A percentile compares a stretch with the other conserved stretches of the same genome.
These are phyloP conservation scores for Ascomycota sp. DNA, from an alignment of 2,329 filamentous ascomycete genomes.

Conservation along the genomic window DNA sequence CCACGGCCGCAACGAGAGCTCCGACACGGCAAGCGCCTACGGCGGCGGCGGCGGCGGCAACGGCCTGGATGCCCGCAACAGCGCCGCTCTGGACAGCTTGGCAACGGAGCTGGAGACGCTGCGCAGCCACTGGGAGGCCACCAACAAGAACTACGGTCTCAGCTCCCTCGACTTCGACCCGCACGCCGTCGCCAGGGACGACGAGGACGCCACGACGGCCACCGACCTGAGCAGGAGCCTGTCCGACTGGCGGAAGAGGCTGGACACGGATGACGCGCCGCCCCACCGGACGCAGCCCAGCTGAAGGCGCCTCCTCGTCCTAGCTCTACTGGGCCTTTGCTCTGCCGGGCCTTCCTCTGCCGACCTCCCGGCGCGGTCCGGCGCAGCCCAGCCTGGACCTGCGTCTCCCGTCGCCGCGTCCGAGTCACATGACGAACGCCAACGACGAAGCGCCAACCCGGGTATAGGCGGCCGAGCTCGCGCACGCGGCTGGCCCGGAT, in stretches of 20 bases:
- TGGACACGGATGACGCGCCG: slow-evolving; percentile 35
- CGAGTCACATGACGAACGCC: no score
- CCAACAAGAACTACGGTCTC: slow-evolving; percentile 83
- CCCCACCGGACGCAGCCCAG: slow-evolving; percentile 10
- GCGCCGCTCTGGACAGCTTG: slow-evolving; percentile 65
- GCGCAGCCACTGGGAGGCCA: slow-evolving; percentile 83
- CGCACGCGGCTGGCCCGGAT: no score
- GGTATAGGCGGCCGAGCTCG: no score
- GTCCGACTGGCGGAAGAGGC: slow-evolving; percentile 59
- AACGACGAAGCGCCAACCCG: no score
- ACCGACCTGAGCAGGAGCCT: slow-evolving; percentile 48
- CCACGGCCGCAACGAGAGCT: slow-evolving; percentile 32
- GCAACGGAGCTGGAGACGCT: slow-evolving; percentile 83
- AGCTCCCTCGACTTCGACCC: slow-evolving; percentile 77
- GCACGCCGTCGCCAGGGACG: slow-evolving; percentile 16
- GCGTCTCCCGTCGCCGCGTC: no score
- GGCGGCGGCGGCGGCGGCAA: slow-evolving; percentile 31
- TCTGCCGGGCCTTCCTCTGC: no score
- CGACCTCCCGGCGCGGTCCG: no score
- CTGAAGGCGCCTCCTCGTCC: no score
- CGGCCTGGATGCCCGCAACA: slow-evolving; percentile 29
- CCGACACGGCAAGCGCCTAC: slow-evolving; percentile 42
- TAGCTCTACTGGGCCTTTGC: no score
- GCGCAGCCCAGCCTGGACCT: no score
- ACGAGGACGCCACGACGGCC: slow-evolving; percentile 18